phyloP scores from a whole-genome alignment of 331 rosid genomes.

The Quercus tomentella region DNA sequence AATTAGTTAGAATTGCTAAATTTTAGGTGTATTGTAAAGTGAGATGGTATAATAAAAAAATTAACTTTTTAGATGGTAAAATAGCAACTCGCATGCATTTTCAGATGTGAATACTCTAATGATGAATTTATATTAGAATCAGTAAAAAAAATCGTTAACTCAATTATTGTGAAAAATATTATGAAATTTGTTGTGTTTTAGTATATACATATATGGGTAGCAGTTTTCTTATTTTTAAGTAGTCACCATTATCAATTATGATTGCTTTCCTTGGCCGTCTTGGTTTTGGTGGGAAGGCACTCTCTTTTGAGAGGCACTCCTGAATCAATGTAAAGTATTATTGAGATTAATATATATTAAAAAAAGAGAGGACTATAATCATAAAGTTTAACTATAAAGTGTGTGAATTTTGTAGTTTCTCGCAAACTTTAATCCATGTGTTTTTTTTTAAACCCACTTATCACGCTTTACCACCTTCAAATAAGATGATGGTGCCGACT shows the following conservation, averaged over 20 bases:
- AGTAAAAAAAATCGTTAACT: no score
- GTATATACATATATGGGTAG: no score
- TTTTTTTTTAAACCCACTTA: background rate
- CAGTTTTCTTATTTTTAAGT: background rate
- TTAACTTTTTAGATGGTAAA: no score
- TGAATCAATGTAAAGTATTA: background rate
- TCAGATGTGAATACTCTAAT: fast-evolving
- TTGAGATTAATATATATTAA: no score
- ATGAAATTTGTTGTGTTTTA: no score
- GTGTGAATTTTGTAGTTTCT: background rate
- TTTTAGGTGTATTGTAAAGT: no score
- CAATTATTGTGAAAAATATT: no score
- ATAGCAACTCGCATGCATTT: fast-evolving
- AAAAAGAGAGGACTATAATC: background rate
- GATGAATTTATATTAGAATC: no score
- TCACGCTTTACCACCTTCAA: constrained; percentile 17
- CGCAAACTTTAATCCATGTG: background rate
- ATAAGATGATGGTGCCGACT: constrained; percentile 26
- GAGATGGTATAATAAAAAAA: no score
- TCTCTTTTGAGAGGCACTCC: constrained; percentile 18
- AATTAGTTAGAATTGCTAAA: no score
- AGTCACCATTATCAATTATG: background rate
- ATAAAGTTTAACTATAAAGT: background rate
- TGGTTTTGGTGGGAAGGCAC: constrained; percentile 5
- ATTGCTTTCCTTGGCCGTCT: constrained; percentile 27